These are phyloP conservation scores for Candida sonorensis DNA, from an alignment of 805 yeast species.

Conservation along the genomic window DNA sequence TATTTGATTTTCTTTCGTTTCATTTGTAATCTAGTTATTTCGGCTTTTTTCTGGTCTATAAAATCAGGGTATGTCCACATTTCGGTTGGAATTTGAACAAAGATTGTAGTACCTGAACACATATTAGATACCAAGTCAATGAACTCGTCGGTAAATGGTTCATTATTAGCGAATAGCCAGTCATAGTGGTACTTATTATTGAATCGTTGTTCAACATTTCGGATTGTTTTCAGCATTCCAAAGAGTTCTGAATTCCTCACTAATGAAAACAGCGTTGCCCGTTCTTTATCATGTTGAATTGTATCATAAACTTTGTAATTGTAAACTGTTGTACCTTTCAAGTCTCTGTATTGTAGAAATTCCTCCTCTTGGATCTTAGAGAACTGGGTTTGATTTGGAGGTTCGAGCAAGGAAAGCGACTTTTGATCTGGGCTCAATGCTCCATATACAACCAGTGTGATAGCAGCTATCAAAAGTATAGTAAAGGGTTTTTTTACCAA, in stretches of 20 bases:
- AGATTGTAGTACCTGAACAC: conserved; percentile 51
- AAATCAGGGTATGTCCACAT: conserved; percentile 66
- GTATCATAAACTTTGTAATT: conserved; percentile 1
- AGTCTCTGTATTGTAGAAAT: not conserved
- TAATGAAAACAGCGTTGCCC: conserved; percentile 60
- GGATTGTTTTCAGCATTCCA: conserved; percentile 47
- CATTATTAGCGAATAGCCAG: conserved; percentile 71
- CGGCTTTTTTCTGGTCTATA: conserved; percentile 50
- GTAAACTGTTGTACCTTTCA: not conserved
- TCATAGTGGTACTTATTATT: conserved; percentile 57
- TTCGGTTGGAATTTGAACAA: conserved; percentile 49
- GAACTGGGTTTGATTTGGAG: not conserved
- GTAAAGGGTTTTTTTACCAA: too few species aligned
- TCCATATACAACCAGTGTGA: too few species aligned
- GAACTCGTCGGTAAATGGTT: conserved; percentile 51
- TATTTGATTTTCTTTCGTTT: conserved; percentile 32
- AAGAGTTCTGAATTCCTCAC: conserved; percentile 59
- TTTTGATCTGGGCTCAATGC: too few species aligned
- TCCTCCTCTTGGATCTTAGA: not conserved
- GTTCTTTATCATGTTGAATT: conserved; percentile 28
- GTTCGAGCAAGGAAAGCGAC: too few species aligned
- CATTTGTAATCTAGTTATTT: conserved; percentile 39
- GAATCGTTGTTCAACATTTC: conserved; percentile 57
- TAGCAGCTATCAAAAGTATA: too few species aligned
- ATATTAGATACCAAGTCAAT: conserved; percentile 36